Evolutionary conservation across 495 filamentous ascomycete species (phyloP).

Genomic region (Physcia stellaris): DNA sequence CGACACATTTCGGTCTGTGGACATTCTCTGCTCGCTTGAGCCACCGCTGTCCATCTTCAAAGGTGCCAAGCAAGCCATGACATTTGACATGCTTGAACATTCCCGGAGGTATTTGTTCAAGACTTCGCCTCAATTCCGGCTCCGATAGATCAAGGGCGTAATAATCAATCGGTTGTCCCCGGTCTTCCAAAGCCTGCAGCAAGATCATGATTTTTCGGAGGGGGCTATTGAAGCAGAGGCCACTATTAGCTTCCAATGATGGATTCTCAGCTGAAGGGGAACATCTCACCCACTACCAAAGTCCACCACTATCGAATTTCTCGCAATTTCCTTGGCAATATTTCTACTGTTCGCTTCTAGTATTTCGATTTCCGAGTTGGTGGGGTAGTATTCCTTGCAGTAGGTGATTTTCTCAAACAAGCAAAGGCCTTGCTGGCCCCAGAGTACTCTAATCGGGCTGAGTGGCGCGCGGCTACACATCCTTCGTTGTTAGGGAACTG

Average conservation of each 20-base stretch:
- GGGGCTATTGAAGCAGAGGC: constrained; percentile 34
- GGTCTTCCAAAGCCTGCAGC: constrained; percentile 51
- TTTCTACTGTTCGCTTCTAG: constrained; percentile 42
- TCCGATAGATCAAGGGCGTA: constrained; percentile 65
- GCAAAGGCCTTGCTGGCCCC: constrained; percentile 58
- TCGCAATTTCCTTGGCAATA: constrained; percentile 48
- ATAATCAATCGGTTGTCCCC: constrained; percentile 53
- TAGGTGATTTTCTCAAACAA: constrained; percentile 69
- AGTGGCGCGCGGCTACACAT: too few species aligned
- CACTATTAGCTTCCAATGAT: neutral
- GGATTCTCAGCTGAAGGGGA: neutral
- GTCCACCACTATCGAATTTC: constrained; percentile 58
- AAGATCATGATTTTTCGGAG: constrained; percentile 63
- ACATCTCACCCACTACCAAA: constrained; percentile 62
- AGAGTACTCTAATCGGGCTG: too few species aligned
- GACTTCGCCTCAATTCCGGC: constrained; percentile 52
- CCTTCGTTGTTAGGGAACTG: too few species aligned
- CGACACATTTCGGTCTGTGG: constrained; percentile 44
- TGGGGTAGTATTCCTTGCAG: constrained; percentile 67
- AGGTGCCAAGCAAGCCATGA: constrained; percentile 62
- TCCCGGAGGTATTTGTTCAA: constrained; percentile 42
- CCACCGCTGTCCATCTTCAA: constrained; percentile 66
- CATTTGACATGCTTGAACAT: constrained; percentile 49
- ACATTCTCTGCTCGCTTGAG: constrained; percentile 42
- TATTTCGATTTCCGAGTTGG: constrained; percentile 61